These are phyloP conservation scores for Inga oerstediana DNA, from an alignment of 306 rosid species.

Conservation along the genomic window DNA sequence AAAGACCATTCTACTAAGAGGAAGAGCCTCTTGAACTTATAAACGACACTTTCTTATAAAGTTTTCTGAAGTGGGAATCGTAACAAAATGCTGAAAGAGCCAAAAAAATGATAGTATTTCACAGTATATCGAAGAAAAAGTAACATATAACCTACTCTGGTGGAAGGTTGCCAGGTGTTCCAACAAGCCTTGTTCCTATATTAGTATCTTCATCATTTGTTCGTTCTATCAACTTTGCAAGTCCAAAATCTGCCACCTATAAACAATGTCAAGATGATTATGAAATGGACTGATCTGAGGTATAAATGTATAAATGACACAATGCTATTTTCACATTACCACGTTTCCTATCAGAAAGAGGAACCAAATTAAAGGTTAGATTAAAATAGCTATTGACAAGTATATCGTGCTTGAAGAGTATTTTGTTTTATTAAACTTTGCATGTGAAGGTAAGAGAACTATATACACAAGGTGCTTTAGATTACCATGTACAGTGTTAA, in stretches of 20 bases:
- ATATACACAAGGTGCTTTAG: neutral
- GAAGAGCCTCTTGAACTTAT: too few species aligned
- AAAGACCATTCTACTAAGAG: too few species aligned
- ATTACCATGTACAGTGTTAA: neutral
- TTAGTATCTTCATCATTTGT: slow-evolving; percentile 64
- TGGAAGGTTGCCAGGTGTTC: slow-evolving; percentile 97
- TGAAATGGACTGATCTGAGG: neutral
- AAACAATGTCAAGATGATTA: slow-evolving; percentile 6
- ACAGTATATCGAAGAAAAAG: too few species aligned
- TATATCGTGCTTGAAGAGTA: slow-evolving; percentile 3
- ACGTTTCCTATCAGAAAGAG: neutral
- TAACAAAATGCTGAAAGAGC: neutral
- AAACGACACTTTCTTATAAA: too few species aligned
- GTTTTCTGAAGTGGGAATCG: too few species aligned
- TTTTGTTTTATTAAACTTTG: neutral
- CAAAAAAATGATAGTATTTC: neutral
- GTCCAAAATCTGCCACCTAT: slow-evolving; percentile 89
- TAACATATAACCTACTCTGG: slow-evolving; percentile 65
- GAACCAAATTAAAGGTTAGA: too few species aligned
- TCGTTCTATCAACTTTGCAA: slow-evolving; percentile 75
- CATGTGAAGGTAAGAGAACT: neutral
- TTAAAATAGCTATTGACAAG: neutral
- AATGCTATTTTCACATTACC: neutral
- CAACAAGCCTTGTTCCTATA: slow-evolving; percentile 76
- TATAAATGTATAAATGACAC: neutral